Conservation (phyloP, 345 rosid species). For the rapeseed (Brassica napus) region DNA sequence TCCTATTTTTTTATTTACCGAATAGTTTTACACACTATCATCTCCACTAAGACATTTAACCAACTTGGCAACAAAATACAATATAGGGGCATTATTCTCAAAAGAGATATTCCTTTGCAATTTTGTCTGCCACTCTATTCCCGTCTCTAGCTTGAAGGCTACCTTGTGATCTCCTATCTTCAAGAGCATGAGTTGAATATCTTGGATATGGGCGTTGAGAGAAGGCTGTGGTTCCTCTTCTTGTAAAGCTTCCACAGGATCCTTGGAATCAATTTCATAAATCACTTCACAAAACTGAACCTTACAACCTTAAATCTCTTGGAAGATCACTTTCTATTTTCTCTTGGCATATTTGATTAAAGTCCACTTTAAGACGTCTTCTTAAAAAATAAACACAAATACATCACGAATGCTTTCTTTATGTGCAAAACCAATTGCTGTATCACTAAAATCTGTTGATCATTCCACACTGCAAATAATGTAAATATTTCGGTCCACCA, state of each 20-base stretch:
- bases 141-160: not conserved
- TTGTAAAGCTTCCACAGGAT: not conserved
- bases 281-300: not conserved
- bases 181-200: not conserved
- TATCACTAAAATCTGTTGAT: not conserved
- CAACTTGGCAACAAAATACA: not conserved
- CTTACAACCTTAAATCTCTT: not conserved
- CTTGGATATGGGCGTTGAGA: not conserved
- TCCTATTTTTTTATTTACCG: not conserved
- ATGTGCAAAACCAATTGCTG: not conserved
- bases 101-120: not conserved
- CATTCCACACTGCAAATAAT: not conserved
- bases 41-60: not conserved
- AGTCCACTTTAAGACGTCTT: not conserved
- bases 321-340: not conserved
- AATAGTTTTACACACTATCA: not conserved
- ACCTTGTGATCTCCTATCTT: not conserved
- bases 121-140: not conserved
- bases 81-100: not conserved
- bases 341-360: no score
- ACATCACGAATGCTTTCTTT: not conserved
- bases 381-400: not conserved
- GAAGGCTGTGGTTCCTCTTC: not conserved
- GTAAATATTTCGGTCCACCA: not conserved
- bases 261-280: not conserved